Evolutionary conservation across 352 stramenopile genomes (phyloP), one percentile per base, ranked within the genome.

Genomic region (Phytophthora pini): DNA sequence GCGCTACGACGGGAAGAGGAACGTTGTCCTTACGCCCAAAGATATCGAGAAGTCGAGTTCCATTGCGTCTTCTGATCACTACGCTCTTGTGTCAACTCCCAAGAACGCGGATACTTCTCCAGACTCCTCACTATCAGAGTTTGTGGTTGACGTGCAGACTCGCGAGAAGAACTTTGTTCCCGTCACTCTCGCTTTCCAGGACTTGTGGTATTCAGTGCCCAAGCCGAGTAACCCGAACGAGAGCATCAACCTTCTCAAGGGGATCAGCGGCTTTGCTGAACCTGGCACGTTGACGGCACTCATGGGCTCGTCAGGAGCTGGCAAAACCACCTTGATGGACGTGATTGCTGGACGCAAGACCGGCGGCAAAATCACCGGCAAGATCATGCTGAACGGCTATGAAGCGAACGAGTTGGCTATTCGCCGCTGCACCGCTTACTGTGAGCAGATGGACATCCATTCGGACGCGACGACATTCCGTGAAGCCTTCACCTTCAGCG

Each of bases 401-500:
- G 54, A 55, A 27, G 54, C 54, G 22, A 61, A 40, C 43, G 54
- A 54, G 0, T 44, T 61, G 20, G 54, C 54, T 29, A 54, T 61
- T 22, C 54, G 43, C 22, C 54, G 54, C 3, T 61, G 54, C n/a
- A 53, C 54, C 1, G 54, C 31, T 2, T 67, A 67, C 59, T 67
- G 59, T n/a, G 59, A 67, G 43, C 59, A 67, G 27, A 49, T 49
- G n/a, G 45, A 63, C 24, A 41, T 63, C 8, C 55, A 62, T 39
- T 56, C 32, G 22, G 55, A 62, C 20, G 22, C 55, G 12, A 32
- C 55, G 9, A 56, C 45, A 1, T 43, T 56, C 15, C 44, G 56
- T 2, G 45, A 63, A n/a, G 46, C 56, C 4, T 31, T 61, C 6
- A 61, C 31, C 2, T 61, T 61, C 61, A 94, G 82, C 49, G 89